A percentile compares a stretch with the other conserved stretches of the same genome.
Conservation (phyloP, 371 early-diverging fungal genomes). For the Parasitella parasitica region DNA sequence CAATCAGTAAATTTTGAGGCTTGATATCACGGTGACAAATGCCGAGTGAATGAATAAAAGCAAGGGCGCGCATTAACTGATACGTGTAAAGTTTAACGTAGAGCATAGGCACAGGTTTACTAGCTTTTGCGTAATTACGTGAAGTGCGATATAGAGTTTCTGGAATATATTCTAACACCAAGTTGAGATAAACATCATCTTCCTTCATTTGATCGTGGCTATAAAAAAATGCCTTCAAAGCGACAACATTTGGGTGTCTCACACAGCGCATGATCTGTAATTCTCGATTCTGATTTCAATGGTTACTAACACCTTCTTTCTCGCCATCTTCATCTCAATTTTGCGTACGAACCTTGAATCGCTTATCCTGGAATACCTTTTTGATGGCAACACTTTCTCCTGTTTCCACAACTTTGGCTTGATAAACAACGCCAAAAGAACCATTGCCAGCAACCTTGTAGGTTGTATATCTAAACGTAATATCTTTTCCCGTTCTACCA, state of each 20-base stretch:
- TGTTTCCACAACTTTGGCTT: constrained; percentile 82
- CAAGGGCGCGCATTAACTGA: constrained; percentile 93
- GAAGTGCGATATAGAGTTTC: constrained; percentile 87
- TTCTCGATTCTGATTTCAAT: constrained; percentile 76
- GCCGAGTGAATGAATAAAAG: constrained; percentile 94
- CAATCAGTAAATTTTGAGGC: constrained; percentile 97
- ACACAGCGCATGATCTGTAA: constrained; percentile 88
- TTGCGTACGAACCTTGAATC: constrained; percentile 80
- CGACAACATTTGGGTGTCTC: constrained; percentile 82
- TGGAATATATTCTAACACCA: constrained; percentile 86
- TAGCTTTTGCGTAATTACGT: constrained; percentile 81
- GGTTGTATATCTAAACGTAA: constrained; percentile 84
- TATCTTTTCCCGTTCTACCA: constrained; percentile 79
- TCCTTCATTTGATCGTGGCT: constrained; percentile 66
- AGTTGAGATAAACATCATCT: constrained; percentile 86
- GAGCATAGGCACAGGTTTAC: constrained; percentile 92
- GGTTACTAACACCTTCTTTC: background rate
- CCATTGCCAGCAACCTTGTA: constrained; percentile 93
- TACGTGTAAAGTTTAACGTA: constrained; percentile 96
- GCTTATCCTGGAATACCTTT: constrained; percentile 94
- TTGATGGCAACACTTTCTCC: constrained; percentile 90
- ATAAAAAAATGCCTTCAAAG: constrained; percentile 81
- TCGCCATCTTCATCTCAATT: background rate
- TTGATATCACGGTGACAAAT: constrained; percentile 96
- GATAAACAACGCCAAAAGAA: constrained; percentile 96